Evolutionary conservation across 306 rosid species (phyloP).

Genomic region (apple (Malus domestica)): DNA sequence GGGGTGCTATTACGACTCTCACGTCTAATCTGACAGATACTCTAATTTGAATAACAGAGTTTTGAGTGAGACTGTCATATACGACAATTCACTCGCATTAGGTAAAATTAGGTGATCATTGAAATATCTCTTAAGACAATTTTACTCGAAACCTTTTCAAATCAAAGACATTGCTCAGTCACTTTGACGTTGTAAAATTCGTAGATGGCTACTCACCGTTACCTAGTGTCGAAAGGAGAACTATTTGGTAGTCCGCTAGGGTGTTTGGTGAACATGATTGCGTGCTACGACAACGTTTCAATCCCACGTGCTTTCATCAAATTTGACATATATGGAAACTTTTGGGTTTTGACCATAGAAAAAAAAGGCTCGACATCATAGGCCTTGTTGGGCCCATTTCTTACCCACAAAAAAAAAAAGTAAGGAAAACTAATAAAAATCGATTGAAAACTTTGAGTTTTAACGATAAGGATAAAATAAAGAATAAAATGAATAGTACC

Average conservation of each 20-base stretch:
- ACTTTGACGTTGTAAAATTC: background rate
- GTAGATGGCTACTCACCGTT: background rate
- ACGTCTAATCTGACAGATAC: background rate
- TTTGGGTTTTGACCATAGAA: background rate
- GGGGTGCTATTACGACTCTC: background rate
- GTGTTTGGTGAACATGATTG: slow-evolving; percentile 11
- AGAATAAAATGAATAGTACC: too few relatives aligned
- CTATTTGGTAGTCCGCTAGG: slow-evolving; percentile 22
- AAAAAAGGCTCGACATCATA: background rate
- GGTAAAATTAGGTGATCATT: too few relatives aligned
- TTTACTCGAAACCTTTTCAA: background rate
- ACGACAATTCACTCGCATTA: too few relatives aligned
- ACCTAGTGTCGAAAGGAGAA: background rate
- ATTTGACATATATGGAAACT: background rate
- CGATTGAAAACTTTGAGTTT: too few relatives aligned
- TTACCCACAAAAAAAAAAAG: background rate
- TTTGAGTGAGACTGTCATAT: background rate
- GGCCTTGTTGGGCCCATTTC: background rate
- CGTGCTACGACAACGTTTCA: background rate
- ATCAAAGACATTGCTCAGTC: background rate
- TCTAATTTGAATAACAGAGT: background rate
- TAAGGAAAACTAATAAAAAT: too few relatives aligned
- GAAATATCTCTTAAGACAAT: too few relatives aligned
- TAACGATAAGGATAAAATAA: too few relatives aligned
- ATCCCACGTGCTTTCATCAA: too few relatives aligned